Percentiles rank a stretch among this genome's conserved stretches.
Evolutionary conservation across 1,284 basidiomycete species (phyloP).

Genomic region (Apiotrichum porosum): DNA sequence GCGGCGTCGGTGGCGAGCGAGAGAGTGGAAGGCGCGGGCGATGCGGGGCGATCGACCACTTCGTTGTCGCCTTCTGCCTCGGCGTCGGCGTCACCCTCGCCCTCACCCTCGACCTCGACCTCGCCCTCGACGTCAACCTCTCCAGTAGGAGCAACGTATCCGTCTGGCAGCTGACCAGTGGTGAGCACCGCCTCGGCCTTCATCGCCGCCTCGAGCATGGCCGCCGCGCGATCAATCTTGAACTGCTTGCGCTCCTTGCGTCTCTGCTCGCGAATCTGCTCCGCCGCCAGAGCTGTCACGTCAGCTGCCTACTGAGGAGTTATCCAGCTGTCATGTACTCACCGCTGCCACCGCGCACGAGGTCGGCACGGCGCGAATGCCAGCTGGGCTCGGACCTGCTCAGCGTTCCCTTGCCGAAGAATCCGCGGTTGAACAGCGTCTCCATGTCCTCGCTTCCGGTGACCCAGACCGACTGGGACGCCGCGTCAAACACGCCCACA

Average conservation of each 20-base stretch:
- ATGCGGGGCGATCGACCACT: neutral
- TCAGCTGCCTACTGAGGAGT: neutral
- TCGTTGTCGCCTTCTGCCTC: neutral
- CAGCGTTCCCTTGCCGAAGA: conserved; percentile 94
- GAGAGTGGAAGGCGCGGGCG: conserved; percentile 10
- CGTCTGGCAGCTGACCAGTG: conserved; percentile 18
- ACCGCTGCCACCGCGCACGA: conserved; percentile 49
- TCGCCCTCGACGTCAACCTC: neutral
- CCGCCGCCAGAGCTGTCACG: conserved; percentile 48
- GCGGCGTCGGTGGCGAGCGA: conserved; percentile 4
- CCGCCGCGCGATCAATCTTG: conserved; percentile 69
- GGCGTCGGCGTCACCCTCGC: conserved; percentile 2
- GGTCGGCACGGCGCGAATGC: conserved; percentile 69
- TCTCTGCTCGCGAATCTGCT: conserved; percentile 80
- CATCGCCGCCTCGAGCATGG: conserved; percentile 47
- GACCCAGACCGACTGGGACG: conserved; percentile 77
- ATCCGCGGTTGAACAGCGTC: conserved; percentile 81
- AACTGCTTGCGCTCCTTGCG: conserved; percentile 80
- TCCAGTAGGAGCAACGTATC: neutral
- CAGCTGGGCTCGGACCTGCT: conserved; percentile 93
- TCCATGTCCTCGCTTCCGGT: conserved; percentile 58
- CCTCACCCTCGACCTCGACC: conserved; percentile 3
- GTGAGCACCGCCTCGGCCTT: conserved; percentile 47
- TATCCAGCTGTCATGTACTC: conserved; percentile 22
- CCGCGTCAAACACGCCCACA: conserved; percentile 62